Evolutionary conservation across 768 basidiomycete species (phyloP).

Genomic region (Tulasnella sp.): DNA sequence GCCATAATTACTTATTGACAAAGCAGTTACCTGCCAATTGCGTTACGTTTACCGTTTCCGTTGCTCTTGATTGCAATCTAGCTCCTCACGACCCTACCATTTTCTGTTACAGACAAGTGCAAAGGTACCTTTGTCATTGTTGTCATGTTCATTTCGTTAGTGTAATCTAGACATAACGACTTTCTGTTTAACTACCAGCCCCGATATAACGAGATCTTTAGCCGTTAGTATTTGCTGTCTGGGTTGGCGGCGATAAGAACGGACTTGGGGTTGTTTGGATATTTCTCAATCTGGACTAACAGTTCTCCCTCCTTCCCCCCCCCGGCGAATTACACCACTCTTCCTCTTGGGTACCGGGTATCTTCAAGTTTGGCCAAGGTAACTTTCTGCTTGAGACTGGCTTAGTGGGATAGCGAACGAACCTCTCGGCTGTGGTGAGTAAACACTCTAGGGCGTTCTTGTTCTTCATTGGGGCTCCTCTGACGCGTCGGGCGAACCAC

Average conservation of each 20-base stretch:
- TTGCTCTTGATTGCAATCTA: background rate
- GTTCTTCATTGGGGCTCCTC: background rate
- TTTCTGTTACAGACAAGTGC: background rate
- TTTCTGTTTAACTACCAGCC: background rate
- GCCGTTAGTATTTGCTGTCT: no score
- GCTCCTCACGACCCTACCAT: background rate
- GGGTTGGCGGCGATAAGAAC: background rate
- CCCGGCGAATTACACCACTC: background rate
- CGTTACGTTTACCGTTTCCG: background rate
- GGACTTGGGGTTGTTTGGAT: background rate
- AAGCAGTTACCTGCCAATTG: background rate
- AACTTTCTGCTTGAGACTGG: background rate
- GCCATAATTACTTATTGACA: background rate
- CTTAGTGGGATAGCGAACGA: conserved; percentile 1
- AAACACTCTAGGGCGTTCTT: background rate
- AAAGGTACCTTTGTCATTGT: background rate
- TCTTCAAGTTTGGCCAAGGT: background rate
- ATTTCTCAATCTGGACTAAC: background rate
- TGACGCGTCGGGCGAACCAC: background rate
- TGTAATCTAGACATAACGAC: background rate
- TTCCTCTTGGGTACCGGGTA: background rate
- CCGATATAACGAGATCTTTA: background rate
- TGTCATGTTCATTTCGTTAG: background rate
- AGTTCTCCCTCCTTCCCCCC: background rate
- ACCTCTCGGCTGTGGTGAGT: background rate